Evolutionary conservation across 2,329 filamentous ascomycete genomes (phyloP).

Genomic region (Xylogone sp.): DNA sequence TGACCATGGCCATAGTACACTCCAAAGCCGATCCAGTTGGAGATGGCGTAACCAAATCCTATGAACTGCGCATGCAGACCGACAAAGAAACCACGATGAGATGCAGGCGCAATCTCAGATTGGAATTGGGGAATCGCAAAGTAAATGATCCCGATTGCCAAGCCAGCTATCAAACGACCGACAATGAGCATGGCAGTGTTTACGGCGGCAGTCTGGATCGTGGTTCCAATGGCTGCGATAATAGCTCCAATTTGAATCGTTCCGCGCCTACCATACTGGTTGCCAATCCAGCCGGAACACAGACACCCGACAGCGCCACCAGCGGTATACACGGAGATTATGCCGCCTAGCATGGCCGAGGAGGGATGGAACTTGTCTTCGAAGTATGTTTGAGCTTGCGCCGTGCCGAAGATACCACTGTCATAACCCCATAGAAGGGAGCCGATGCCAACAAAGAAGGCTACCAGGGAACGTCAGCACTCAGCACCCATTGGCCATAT

Average conservation of each 20-base stretch:
- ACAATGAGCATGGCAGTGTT: constrained; percentile 38
- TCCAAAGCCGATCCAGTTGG: constrained; percentile 48
- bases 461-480: too few species aligned
- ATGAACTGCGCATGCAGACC: constrained; percentile 37
- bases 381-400: too few species aligned
- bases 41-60: constrained; percentile 50
- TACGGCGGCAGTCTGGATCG: constrained; percentile 26
- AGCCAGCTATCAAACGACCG: constrained; percentile 43
- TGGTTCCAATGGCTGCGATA: constrained; percentile 22
- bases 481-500: too few species aligned
- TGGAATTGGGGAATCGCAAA: constrained; percentile 26
- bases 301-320: constrained; percentile 55
- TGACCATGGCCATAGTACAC: too few species aligned
- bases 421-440: too few species aligned
- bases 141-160: constrained; percentile 43
- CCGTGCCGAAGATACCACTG: too few species aligned
- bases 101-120: constrained; percentile 16
- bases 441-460: too few species aligned
- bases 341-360: constrained; percentile 7
- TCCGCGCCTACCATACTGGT: constrained; percentile 17
- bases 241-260: constrained; percentile 24
- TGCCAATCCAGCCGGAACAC: constrained; percentile 33
- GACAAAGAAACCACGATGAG: constrained; percentile 27
- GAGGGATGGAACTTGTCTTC: too few species aligned
- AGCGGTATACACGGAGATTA: background rate